Percentiles rank a stretch among this genome's conserved stretches.
Conservation (phyloP, 345 rosid species). For the Cardiospermum halicacabum region DNA sequence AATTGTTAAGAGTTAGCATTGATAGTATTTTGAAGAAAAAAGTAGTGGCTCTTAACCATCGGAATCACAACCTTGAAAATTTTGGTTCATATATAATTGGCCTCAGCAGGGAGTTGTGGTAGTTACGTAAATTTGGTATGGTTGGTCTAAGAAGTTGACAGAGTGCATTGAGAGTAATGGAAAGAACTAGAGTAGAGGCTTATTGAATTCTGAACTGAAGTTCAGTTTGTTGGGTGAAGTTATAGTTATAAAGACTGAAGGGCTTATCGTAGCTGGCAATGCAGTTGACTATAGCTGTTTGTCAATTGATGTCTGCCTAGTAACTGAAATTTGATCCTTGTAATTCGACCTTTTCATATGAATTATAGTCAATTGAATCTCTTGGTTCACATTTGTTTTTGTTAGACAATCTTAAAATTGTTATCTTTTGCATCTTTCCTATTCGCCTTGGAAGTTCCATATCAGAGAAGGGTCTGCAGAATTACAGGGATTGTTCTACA, state of each 20-base stretch:
- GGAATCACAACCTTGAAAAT: background rate
- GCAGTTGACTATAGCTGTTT: background rate
- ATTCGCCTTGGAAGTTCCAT: background rate
- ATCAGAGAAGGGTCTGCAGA: background rate
- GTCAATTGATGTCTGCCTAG: constrained; percentile 1
- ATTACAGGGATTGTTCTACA: background rate
- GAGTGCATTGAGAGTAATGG: background rate
- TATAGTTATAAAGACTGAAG: constrained; percentile 3
- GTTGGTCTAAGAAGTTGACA: constrained; percentile 3
- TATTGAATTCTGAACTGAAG: background rate
- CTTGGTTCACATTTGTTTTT: background rate
- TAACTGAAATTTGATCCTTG: constrained; percentile 6
- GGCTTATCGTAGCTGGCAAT: background rate
- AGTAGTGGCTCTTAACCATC: constrained; percentile 1
- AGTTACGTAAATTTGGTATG: background rate
- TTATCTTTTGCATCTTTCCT: background rate
- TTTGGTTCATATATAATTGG: background rate
- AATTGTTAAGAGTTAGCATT: constrained; percentile 2
- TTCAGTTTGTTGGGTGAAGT: constrained; percentile 5
- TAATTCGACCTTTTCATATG: constrained; percentile 1
- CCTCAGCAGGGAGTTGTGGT: background rate
- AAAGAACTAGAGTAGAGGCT: constrained; percentile 4
- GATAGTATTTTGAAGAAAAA: background rate
- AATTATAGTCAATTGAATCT: background rate
- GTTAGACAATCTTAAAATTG: background rate